phyloP scores from a whole-genome alignment of 2,329 filamentous ascomycete genomes.

The Botryotinia calthae region DNA sequence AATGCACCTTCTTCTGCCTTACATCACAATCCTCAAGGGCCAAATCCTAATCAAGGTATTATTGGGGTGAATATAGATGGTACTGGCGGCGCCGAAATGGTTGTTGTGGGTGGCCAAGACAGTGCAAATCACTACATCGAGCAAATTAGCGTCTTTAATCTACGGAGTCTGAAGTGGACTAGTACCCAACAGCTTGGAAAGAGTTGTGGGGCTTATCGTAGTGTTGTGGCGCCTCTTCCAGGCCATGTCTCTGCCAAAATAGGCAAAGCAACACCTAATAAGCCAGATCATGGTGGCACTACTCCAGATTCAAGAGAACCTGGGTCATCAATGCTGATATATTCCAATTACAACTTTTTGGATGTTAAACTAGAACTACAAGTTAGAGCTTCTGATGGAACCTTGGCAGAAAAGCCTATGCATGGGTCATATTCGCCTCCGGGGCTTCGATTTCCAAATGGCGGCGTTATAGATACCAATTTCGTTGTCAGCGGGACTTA shows the following conservation, averaged over 20 bases:
- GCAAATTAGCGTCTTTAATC: constrained; percentile 96
- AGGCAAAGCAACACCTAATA: constrained; percentile 52
- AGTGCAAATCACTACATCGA: constrained; percentile 99
- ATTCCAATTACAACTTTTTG: constrained; percentile 98
- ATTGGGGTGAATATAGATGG: constrained; percentile 89
- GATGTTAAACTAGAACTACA: constrained; percentile 96
- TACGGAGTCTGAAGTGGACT: constrained; percentile 93
- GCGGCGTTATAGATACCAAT: constrained; percentile 90
- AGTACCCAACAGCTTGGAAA: constrained; percentile 82
- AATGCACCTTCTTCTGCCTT: constrained; percentile 82
- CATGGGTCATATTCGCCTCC: constrained; percentile 82
- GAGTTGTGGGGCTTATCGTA: constrained; percentile 94
- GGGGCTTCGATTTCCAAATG: constrained; percentile 91
- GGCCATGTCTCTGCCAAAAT: constrained; percentile 64
- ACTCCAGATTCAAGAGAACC: constrained; percentile 56
- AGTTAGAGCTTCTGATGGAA: constrained; percentile 79
- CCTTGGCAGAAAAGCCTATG: constrained; percentile 85
- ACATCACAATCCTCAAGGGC: constrained; percentile 80
- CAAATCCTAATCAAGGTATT: constrained; percentile 81
- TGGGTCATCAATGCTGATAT: constrained; percentile 83
- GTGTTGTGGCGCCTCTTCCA: constrained; percentile 83
- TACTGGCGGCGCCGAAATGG: constrained; percentile 90
- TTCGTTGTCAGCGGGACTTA: constrained; percentile 98
- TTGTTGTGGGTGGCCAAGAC: constrained; percentile 94
- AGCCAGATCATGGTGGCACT: constrained; percentile 42